Base-by-base conservation (phyloP, 257 asterid genomes). In the Fraxinus cuspidata region DNA sequence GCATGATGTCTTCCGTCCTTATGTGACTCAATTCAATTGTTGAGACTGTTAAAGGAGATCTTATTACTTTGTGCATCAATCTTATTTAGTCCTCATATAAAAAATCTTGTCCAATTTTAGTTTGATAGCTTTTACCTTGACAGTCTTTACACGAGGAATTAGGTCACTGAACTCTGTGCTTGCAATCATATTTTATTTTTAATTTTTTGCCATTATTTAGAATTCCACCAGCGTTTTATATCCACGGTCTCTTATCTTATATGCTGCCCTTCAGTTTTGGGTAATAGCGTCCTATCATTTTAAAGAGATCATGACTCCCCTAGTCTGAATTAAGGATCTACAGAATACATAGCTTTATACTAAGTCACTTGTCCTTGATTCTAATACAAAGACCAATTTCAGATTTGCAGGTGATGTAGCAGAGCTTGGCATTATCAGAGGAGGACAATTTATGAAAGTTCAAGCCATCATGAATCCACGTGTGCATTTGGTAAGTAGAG, bases 371-470 rank as follows among this genome's bases (percentile, higher is more conserved):
- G 34, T 34, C 44, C 28, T 77, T 34, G 37, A 27, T 75, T 64
- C 64, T 79, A 74, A 77, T 83, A 66, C 35, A 63, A 63, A 25
- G 34, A 63, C n/a, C 34, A 74, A 71, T 79, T 47, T 38, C 89
- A 95, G 99, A 83, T 95, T 89, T 83, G 82, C 92, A 34, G 97
- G 96, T 75, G 97, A 95, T 83, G 85, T 74, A 74, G 90, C 94
- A 81, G 96, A 93, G 86, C 88, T 95, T 79, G 98, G 98, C 81
- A 86, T 95, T 79, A 89, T 94, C 53, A 83, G 99, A 81, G 86
- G 80, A n/a, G 98, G 99, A 72, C 81, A 83, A 76, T 81, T 74
- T 58, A 87, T 89, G 93, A 87, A 91, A 77, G 93, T 87, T 82
- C 89, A 86, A 89, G 96, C 88, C 68, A 86, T 81, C 80, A 70